phyloP scores from a whole-genome alignment of 2,329 filamentous ascomycete species.

The Aspergillus fijiensis region DNA sequence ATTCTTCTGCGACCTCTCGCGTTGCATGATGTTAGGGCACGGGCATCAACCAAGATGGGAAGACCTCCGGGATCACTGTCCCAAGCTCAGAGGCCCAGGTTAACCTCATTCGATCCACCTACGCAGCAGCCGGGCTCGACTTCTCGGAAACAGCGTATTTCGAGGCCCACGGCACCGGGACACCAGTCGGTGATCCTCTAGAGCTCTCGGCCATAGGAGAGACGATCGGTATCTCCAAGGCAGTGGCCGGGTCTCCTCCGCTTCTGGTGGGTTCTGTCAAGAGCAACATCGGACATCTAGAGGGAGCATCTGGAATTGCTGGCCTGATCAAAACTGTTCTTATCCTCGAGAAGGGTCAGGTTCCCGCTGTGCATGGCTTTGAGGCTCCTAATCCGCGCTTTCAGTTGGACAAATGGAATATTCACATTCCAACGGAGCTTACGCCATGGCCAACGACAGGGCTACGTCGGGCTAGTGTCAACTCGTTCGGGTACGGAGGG shows the following conservation, averaged over 20 bases:
- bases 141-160: slow-evolving; percentile 32
- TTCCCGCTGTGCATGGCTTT: background rate
- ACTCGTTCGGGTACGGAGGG: background rate
- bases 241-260: background rate
- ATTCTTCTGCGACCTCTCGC: too few species aligned
- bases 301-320: background rate
- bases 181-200: slow-evolving; percentile 30
- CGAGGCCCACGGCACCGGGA: slow-evolving; percentile 40
- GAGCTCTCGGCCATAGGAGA: slow-evolving; percentile 25
- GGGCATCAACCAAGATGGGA: slow-evolving; percentile 29
- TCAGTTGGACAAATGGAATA: background rate
- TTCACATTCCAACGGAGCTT: background rate
- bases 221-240: background rate
- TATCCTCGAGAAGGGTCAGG: background rate
- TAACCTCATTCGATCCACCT: slow-evolving; percentile 35
- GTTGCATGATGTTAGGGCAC: slow-evolving; percentile 1
- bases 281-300: background rate
- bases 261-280: background rate
- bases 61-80: slow-evolving; percentile 26
- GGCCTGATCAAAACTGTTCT: background rate
- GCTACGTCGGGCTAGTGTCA: background rate
- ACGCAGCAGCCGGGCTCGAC: slow-evolving; percentile 35
- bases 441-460: background rate
- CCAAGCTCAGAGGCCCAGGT: slow-evolving; percentile 34
- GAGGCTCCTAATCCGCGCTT: background rate